Evolutionary conservation across 441 rosid species (phyloP).

Genomic region (Mallotus japonicus): DNA sequence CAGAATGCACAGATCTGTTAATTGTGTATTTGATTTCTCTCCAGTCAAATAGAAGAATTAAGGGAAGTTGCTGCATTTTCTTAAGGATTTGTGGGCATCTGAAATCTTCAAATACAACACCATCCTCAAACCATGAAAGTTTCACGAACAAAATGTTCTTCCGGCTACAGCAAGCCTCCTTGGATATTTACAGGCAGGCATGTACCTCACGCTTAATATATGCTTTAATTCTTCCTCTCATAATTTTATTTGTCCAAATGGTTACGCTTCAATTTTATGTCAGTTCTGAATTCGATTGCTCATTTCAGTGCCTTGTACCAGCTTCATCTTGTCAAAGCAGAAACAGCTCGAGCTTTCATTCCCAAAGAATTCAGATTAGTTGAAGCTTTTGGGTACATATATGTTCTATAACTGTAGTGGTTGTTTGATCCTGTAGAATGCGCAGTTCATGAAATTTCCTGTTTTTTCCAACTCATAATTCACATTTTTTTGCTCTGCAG

Average conservation of each 20-base stretch:
- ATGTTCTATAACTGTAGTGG: background rate
- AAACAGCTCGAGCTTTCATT: constrained; percentile 76
- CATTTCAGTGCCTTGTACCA: constrained; percentile 85
- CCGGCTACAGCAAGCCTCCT: constrained; percentile 79
- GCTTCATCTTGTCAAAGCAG: constrained; percentile 91
- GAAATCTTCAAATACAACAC: constrained; percentile 16
- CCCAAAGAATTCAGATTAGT: constrained; percentile 82
- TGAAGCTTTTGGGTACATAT: constrained; percentile 89
- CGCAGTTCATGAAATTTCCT: background rate
- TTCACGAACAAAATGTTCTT: constrained; percentile 40
- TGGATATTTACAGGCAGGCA: constrained; percentile 97
- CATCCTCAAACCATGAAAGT: constrained; percentile 43
- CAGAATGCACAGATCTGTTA: constrained; percentile 10
- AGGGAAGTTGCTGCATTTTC: constrained; percentile 9
- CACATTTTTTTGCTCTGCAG: constrained; percentile 34
- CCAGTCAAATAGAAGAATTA: constrained; percentile 3
- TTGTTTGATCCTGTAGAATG: background rate
- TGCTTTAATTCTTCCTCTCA: background rate
- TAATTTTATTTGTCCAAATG: background rate
- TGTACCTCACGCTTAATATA: background rate
- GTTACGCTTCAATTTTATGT: constrained; percentile 1
- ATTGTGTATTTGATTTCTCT: constrained; percentile 6
- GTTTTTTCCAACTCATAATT: constrained; percentile 5
- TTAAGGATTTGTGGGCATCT: constrained; percentile 9
- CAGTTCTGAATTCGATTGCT: background rate